These are phyloP conservation scores for Smittium mucronatum DNA, from an alignment of 371 early-diverging fungal genomes.

Conservation along the genomic window DNA sequence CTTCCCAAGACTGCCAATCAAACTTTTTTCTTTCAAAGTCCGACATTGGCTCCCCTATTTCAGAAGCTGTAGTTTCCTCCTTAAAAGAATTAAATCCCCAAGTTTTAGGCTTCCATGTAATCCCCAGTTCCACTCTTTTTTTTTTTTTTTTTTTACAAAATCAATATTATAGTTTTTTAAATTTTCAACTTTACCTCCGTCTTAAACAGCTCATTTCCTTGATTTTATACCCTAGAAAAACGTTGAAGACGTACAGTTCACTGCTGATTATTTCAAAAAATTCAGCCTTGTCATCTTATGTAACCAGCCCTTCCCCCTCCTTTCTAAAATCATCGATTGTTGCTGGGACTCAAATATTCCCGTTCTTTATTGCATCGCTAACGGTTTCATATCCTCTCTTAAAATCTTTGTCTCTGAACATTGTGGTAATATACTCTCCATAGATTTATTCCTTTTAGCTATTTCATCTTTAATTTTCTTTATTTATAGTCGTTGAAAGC, in stretches of 20 bases:
- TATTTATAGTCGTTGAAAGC: constrained; percentile 63
- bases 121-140: background rate
- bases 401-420: background rate
- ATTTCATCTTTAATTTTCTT: background rate
- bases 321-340: background rate
- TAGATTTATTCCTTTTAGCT: background rate
- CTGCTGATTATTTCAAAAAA: background rate
- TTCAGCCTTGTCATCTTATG: constrained; percentile 1
- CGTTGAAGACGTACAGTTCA: background rate
- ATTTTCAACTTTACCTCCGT: background rate
- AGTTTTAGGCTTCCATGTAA: constrained; percentile 32
- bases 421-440: constrained; percentile 6
- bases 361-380: background rate
- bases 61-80: constrained; percentile 45
- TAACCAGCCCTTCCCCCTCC: background rate
- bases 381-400: constrained; percentile 4
- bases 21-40: constrained; percentile 77
- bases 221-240: background rate
- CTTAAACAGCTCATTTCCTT: background rate
- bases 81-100: constrained; percentile 80
- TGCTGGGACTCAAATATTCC: background rate
- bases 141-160: background rate
- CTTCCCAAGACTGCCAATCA: constrained; percentile 52
- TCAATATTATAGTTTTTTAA: background rate
- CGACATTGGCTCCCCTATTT: constrained; percentile 49